These are phyloP conservation scores for Achlya hypogyna DNA, from an alignment of 352 stramenopile species.

Conservation along the genomic window DNA sequence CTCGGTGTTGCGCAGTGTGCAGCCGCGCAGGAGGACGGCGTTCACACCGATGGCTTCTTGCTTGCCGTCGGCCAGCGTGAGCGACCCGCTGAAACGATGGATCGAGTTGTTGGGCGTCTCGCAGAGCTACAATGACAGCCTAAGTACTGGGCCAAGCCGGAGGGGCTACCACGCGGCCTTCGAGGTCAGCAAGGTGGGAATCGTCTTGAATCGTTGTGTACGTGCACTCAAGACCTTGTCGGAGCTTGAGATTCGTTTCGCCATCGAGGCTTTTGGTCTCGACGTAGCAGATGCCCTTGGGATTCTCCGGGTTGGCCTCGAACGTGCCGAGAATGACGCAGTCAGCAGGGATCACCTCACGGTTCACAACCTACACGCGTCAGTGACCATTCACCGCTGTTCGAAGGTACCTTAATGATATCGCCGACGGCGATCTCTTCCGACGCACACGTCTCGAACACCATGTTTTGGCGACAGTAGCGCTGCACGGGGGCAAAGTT, in stretches of 20 bases:
- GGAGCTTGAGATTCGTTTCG: conserved; percentile 90
- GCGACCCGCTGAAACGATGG: conserved; percentile 84
- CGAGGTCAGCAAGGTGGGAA: conserved; percentile 37
- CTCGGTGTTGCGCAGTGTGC: conserved; percentile 85
- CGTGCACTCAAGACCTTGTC: conserved; percentile 66
- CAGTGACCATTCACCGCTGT: no score
- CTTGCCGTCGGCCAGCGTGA: conserved; percentile 45
- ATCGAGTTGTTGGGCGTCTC: conserved; percentile 86
- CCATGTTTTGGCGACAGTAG: conserved; percentile 28
- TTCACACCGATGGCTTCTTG: conserved; percentile 75
- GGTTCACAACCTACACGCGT: conserved; percentile 31
- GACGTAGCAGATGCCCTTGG: conserved; percentile 82
- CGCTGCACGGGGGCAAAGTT: conserved; percentile 64
- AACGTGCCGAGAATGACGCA: conserved; percentile 76
- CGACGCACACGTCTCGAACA: conserved; percentile 67
- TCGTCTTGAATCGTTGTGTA: conserved; percentile 58
- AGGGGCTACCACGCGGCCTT: conserved; percentile 37
- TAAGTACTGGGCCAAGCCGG: not conserved
- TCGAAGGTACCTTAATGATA: conserved; percentile 77
- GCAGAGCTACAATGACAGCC: conserved; percentile 26
- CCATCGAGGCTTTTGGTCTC: conserved; percentile 91
- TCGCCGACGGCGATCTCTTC: conserved; percentile 77
- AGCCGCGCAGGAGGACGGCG: conserved; percentile 78
- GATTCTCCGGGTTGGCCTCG: conserved; percentile 58
- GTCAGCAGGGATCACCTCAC: conserved; percentile 80